Conservation (phyloP, 148 eudicot species). For the Chenopodium formosanum region DNA sequence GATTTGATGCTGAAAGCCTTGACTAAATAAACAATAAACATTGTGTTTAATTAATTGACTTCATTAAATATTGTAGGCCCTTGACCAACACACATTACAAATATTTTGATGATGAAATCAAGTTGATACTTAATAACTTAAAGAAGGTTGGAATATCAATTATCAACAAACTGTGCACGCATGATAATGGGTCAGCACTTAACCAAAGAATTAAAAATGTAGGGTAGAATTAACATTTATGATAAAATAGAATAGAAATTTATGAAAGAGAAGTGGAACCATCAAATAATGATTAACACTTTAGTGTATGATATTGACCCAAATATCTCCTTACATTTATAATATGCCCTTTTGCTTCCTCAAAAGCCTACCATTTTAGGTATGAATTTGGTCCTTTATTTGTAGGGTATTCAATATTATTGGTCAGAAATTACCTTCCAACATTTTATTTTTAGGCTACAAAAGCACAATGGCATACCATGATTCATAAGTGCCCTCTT, state of each 20-base stretch:
- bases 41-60: background rate
- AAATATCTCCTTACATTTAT: background rate
- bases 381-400: background rate
- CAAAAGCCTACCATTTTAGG: slow-evolving; percentile 7
- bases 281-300: background rate
- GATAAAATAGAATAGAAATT: background rate
- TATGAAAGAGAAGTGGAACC: background rate
- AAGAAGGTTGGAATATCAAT: background rate
- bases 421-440: too few species aligned
- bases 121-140: background rate
- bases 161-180: background rate
- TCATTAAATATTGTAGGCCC: background rate
- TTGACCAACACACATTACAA: background rate
- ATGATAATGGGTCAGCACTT: background rate
- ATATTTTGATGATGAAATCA: background rate
- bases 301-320: background rate
- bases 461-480: too few species aligned
- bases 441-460: too few species aligned
- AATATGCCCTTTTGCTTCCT: slow-evolving; percentile 8
- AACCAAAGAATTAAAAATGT: background rate
- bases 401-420: background rate
- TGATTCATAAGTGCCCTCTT: too few species aligned
- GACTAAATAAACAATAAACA: background rate
- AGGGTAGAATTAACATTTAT: background rate
- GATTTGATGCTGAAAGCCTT: background rate